Conservation (phyloP, 2,329 filamentous ascomycete genomes). For the Didymella pomorum region DNA sequence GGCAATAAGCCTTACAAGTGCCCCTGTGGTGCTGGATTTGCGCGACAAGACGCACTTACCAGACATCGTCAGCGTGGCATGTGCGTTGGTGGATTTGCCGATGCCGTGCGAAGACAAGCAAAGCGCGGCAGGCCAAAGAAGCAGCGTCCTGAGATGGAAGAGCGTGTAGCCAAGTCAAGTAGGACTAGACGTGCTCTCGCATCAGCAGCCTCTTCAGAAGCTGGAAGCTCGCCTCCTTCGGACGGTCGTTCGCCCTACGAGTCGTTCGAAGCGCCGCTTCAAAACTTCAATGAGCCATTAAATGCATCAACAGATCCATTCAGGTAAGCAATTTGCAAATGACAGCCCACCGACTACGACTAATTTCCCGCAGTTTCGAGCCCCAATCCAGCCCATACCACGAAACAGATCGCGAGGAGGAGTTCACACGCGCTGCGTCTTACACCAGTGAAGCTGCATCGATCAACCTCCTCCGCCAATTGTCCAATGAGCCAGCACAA, state of each 20-base stretch:
- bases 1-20: constrained; percentile 96
- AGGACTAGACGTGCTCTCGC: constrained; percentile 57
- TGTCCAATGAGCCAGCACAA: constrained; percentile 43
- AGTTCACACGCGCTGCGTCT: constrained; percentile 39
- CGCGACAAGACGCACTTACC: constrained; percentile 92
- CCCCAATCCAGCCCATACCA: constrained; percentile 41
- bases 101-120: constrained; percentile 70
- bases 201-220: constrained; percentile 46
- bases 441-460: constrained; percentile 43
- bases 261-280: constrained; percentile 36
- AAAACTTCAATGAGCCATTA: constrained; percentile 42
- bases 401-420: constrained; percentile 31
- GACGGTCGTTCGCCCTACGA: constrained; percentile 40
- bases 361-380: constrained; percentile 43
- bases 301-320: constrained; percentile 44
- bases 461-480: constrained; percentile 47
- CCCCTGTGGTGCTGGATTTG: constrained; percentile 92
- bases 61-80: constrained; percentile 94
- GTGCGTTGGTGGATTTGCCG: constrained; percentile 94
- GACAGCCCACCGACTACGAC: background rate
- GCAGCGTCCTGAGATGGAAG: constrained; percentile 66
- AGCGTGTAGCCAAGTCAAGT: constrained; percentile 64
- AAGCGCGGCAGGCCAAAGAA: constrained; percentile 74
- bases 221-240: constrained; percentile 45
- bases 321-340: constrained; percentile 33